These are phyloP conservation scores for Aurantiochytrium sp. DNA, from an alignment of 108 stramenopile species.

Conservation along the genomic window DNA sequence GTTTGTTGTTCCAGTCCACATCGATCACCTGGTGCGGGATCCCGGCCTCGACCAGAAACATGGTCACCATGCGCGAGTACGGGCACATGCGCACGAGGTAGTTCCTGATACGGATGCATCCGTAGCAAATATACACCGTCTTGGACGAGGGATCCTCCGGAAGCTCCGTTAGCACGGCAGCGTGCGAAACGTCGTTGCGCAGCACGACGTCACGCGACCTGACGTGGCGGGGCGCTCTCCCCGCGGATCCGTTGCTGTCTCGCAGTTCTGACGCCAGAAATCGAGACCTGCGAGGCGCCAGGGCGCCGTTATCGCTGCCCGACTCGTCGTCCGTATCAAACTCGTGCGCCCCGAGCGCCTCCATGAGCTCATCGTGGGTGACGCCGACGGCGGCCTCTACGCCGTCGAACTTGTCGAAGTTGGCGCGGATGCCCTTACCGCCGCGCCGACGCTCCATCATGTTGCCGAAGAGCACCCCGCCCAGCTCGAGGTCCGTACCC, in stretches of 20 bases:
- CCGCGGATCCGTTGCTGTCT: no score
- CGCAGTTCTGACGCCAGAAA: no score
- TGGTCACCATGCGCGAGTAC: background rate
- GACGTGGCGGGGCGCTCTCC: no score
- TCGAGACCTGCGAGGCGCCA: no score
- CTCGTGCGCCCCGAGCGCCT: background rate
- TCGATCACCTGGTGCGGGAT: background rate
- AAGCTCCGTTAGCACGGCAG: background rate
- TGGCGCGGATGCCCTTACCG: background rate
- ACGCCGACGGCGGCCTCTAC: background rate
- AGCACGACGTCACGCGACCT: background rate
- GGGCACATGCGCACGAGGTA: background rate
- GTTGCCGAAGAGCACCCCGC: background rate
- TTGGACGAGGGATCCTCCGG: background rate
- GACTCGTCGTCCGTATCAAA: no score
- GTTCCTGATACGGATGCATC: background rate
- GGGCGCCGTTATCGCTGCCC: no score
- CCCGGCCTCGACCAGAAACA: background rate
- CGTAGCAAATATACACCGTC: background rate
- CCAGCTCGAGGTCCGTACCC: background rate
- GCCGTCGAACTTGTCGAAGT: background rate
- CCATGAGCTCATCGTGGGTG: background rate
- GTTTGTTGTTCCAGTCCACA: background rate
- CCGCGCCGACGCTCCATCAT: background rate
- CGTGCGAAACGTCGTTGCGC: background rate